phyloP scores from a whole-genome alignment of 1,139 yeast genomes.

The Geotrichum cucujoidarum region DNA sequence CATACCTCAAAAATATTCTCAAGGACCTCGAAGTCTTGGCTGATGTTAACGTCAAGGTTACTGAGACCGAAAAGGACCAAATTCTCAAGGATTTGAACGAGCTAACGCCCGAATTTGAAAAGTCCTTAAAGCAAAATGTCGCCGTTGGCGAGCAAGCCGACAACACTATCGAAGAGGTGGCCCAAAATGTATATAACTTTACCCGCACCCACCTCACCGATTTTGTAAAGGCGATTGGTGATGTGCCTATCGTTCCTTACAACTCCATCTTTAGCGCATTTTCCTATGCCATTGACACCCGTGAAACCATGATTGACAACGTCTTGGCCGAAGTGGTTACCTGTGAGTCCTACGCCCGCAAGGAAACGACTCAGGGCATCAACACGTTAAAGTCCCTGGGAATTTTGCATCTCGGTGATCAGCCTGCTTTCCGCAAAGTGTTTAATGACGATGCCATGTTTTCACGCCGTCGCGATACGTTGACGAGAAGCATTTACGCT shows the following conservation, averaged over 20 bases:
- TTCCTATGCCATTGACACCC: conserved; percentile 67
- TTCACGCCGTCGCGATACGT: conserved; percentile 60
- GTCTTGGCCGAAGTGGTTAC: conserved; percentile 58
- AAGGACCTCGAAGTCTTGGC: conserved; percentile 62
- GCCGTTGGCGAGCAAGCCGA: conserved; percentile 58
- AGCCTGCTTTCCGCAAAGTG: conserved; percentile 51
- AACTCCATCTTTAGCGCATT: conserved; percentile 61
- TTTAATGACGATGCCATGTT: conserved; percentile 84
- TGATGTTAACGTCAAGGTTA: conserved; percentile 52
- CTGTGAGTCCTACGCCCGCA: conserved; percentile 67
- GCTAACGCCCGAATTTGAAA: conserved; percentile 57
- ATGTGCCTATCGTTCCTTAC: conserved; percentile 52
- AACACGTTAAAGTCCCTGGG: conserved; percentile 59
- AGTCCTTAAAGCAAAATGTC: conserved; percentile 48
- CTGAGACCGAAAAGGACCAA: conserved; percentile 41
- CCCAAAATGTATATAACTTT: conserved; percentile 55
- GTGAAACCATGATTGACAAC: conserved; percentile 58
- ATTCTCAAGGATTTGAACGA: conserved; percentile 43
- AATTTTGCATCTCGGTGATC: conserved; percentile 44
- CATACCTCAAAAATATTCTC: conserved; percentile 64
- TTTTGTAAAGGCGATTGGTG: conserved; percentile 57
- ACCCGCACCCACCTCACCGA: conserved; percentile 52
- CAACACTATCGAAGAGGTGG: conserved; percentile 55
- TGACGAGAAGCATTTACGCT: conserved; percentile 55
- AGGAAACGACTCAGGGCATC: conserved; percentile 55